Evolutionary conservation across 768 basidiomycete genomes (phyloP), one percentile per base, ranked within the genome.

Genomic region (Termitomyces sp.): DNA sequence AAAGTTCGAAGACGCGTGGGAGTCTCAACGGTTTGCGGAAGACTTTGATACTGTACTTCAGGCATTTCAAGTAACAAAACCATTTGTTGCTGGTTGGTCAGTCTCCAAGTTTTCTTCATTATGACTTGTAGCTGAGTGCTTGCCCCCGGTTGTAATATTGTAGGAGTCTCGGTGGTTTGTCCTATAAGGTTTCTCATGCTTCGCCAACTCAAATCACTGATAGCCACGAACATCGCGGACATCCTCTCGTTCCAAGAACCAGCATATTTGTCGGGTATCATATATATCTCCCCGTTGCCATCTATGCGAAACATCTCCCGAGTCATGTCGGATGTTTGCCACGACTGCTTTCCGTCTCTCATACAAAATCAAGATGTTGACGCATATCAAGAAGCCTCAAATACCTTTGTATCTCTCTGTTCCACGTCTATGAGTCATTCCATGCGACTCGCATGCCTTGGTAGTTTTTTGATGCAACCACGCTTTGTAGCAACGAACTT

Each of bases 1-100:
- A 0, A 26, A 39, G 6, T 56, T 62, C 5, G 60, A 65, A 20
- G 71, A 60, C 18, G 59, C 66, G 3, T 73, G 70, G 65, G 62
- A 62, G 32, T 71, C 71, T 3, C 33, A 67, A 22, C 67, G 69
- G 7, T 56, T 70, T 2, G 67, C 71, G 4, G 68, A 71, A n/a
- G 69, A 73, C 53, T 72, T 72, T 57, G 58, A 67, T 48, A 69
- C 68, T 10, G 70, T 74, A 33, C 65, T 68, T 18, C 39, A 68
- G 20, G 69, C 62, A 22, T 75, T 73, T 45, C 61, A 61, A 12
- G 39, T 75, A 26, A 46, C 53, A 16, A 67, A 62, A 42, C 69
- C 74, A 26, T 67, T 70, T 57, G 64, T 72, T 33, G 60, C 67
- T n/a, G 76, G 70, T 56, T 77, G 74, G 66, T 60, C 20, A 2